Percentiles rank a stretch among this genome's conserved stretches.
phyloP scores from a whole-genome alignment of 371 early-diverging fungal genomes.

The Mucor irregularis region DNA sequence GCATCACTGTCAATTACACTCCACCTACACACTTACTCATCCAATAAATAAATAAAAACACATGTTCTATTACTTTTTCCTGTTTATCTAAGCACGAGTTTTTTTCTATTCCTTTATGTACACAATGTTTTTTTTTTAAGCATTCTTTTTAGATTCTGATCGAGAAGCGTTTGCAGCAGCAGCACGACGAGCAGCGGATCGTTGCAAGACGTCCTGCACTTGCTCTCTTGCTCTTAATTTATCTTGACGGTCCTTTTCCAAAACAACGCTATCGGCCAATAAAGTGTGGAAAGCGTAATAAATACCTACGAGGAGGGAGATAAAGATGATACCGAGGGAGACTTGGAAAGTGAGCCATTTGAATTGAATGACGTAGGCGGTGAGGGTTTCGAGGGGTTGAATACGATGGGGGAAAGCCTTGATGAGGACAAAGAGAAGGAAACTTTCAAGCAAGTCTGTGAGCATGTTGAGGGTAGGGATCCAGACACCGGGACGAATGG shows the following conservation, averaged over 20 bases:
- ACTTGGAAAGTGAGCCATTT: constrained; percentile 40
- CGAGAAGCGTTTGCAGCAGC: constrained; percentile 14
- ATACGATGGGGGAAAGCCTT: constrained; percentile 37
- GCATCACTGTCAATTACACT: too few species aligned
- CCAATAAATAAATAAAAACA: too few species aligned
- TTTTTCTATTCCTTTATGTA: too few species aligned
- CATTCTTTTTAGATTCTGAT: constrained; percentile 15
- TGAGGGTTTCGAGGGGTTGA: constrained; percentile 18
- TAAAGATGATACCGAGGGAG: constrained; percentile 25
- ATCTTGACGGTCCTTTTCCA: constrained; percentile 39
- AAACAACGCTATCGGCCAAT: constrained; percentile 41
- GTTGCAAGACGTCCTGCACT: constrained; percentile 27
- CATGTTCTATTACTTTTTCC: too few species aligned
- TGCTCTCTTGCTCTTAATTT: constrained; percentile 23
- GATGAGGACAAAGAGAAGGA: constrained; percentile 25
- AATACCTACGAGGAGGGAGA: constrained; percentile 37
- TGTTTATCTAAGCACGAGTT: too few species aligned
- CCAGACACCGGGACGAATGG: constrained; percentile 41
- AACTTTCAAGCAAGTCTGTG: constrained; percentile 36
- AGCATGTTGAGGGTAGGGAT: constrained; percentile 32
- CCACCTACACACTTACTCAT: too few species aligned
- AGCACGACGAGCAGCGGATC: constrained; percentile 20
- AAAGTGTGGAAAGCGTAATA: constrained; percentile 45
- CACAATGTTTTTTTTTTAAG: constrained; percentile 1
- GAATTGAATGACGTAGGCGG: constrained; percentile 28